These are phyloP conservation scores for Dothiorella sarmentorum DNA, from an alignment of 2,329 filamentous ascomycete genomes.

Conservation along the genomic window DNA sequence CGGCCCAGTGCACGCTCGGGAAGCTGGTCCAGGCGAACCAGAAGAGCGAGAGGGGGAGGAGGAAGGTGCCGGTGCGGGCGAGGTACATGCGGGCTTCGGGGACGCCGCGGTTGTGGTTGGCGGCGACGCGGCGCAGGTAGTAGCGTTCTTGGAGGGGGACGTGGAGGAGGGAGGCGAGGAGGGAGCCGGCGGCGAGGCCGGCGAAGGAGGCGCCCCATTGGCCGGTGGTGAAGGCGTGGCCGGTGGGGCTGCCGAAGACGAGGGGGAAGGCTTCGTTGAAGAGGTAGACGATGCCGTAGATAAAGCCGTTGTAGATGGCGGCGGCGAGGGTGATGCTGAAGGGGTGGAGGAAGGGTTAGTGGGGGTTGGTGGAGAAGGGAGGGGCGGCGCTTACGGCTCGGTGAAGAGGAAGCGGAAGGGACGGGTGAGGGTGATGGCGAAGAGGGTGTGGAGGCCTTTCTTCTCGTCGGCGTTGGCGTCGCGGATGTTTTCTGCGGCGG, in stretches of 20 bases:
- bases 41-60: slow-evolving; percentile 27
- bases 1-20: slow-evolving; percentile 20
- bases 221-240: slow-evolving; percentile 24
- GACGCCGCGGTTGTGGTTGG: slow-evolving; percentile 24
- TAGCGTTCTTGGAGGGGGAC: slow-evolving; percentile 22
- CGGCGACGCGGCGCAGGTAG: slow-evolving; percentile 21
- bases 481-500: slow-evolving; percentile 2
- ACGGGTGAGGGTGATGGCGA: slow-evolving; percentile 22
- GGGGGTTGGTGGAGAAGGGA: neutral
- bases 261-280: slow-evolving; percentile 23
- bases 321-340: slow-evolving; percentile 20
- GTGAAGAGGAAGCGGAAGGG: slow-evolving; percentile 23
- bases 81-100: slow-evolving; percentile 30
- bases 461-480: slow-evolving; percentile 16
- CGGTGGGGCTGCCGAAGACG: slow-evolving; percentile 20
- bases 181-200: slow-evolving; percentile 24
- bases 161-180: slow-evolving; percentile 22
- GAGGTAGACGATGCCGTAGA: slow-evolving; percentile 23
- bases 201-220: slow-evolving; percentile 24
- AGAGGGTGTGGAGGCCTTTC: slow-evolving; percentile 18
- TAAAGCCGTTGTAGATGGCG: slow-evolving; percentile 22
- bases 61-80: slow-evolving; percentile 17
- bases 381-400: slow-evolving; percentile 8
- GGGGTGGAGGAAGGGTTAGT: neutral
- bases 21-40: slow-evolving; percentile 26